These are phyloP conservation scores for Helminthosporium solani DNA, from an alignment of 2,329 filamentous ascomycete species.

Conservation along the genomic window DNA sequence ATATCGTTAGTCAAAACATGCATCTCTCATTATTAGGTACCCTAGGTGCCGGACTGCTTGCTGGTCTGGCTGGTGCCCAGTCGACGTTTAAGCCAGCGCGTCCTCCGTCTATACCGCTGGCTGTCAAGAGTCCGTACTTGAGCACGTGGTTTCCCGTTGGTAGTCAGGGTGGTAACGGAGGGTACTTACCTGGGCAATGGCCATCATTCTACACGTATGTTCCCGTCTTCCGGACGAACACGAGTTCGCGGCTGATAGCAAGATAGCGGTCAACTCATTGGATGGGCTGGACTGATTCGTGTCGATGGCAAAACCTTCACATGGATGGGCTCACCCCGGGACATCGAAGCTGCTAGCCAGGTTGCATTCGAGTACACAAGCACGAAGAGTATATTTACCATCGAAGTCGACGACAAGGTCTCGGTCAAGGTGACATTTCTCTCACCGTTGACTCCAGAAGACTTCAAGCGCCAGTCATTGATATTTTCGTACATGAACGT, in stretches of 20 bases:
- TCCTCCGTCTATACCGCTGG: conserved; percentile 69
- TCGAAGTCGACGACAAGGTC: conserved; percentile 63
- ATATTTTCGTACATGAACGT: conserved; percentile 70
- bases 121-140: conserved; percentile 73
- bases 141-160: conserved; percentile 68
- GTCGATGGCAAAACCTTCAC: conserved; percentile 54
- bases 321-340: conserved; percentile 53
- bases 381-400: conserved; percentile 68
- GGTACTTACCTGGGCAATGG: conserved; percentile 69
- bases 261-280: conserved; percentile 55
- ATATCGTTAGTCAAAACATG: conserved; percentile 21
- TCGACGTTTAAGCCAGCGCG: conserved; percentile 65
- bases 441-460: conserved; percentile 67
- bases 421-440: conserved; percentile 69
- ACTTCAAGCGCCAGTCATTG: conserved; percentile 67
- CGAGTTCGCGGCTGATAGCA: conserved; percentile 25
- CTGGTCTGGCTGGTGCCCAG: conserved; percentile 9
- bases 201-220: conserved; percentile 67
- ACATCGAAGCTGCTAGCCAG: conserved; percentile 56
- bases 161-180: conserved; percentile 62
- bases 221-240: conserved; percentile 1
- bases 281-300: conserved; percentile 68
- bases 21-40: conserved; percentile 14
- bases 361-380: conserved; percentile 68
- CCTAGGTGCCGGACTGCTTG: conserved; percentile 18